Evolutionary conservation across 305 asterid genomes (phyloP).

Genomic region (Stenogyne calaminthoides): DNA sequence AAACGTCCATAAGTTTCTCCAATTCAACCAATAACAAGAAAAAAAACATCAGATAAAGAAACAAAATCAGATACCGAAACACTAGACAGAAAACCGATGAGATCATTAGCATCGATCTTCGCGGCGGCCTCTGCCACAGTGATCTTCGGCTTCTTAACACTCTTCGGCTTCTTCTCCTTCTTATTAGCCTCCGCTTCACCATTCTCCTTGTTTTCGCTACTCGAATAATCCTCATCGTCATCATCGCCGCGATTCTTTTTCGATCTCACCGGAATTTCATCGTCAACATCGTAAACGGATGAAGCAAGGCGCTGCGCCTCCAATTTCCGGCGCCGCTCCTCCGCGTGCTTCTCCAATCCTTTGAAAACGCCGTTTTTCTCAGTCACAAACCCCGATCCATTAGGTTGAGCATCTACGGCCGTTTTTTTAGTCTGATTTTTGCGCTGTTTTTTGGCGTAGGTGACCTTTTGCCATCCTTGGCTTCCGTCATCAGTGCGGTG

Average conservation of each 20-base stretch:
- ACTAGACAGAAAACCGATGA: conserved; percentile 59
- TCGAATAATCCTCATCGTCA: conserved; percentile 36
- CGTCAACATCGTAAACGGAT: conserved; percentile 40
- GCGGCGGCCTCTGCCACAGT: conserved; percentile 78
- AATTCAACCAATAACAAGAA: conserved; percentile 18
- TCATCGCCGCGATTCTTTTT: conserved; percentile 39
- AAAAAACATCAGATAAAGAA: conserved; percentile 11
- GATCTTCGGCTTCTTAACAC: conserved; percentile 62
- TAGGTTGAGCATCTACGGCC: conserved; percentile 29
- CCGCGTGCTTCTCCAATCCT: conserved; percentile 65
- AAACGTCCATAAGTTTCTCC: not conserved
- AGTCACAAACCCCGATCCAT: conserved; percentile 48
- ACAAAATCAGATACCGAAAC: conserved; percentile 46
- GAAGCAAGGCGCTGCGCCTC: conserved; percentile 54
- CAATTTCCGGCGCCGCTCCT: conserved; percentile 55
- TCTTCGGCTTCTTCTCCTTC: conserved; percentile 62
- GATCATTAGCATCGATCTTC: conserved; percentile 69
- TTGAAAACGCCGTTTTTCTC: conserved; percentile 47
- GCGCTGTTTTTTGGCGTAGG: conserved; percentile 63
- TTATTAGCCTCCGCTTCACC: conserved; percentile 48
- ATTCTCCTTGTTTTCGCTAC: conserved; percentile 44
- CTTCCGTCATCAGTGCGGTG: conserved; percentile 36
- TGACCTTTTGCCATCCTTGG: conserved; percentile 87
- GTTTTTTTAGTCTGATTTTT: conserved; percentile 42
- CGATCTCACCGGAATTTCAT: conserved; percentile 38